Conservation (phyloP, 139 green algal species). For the Coccomyxa sp. region DNA sequence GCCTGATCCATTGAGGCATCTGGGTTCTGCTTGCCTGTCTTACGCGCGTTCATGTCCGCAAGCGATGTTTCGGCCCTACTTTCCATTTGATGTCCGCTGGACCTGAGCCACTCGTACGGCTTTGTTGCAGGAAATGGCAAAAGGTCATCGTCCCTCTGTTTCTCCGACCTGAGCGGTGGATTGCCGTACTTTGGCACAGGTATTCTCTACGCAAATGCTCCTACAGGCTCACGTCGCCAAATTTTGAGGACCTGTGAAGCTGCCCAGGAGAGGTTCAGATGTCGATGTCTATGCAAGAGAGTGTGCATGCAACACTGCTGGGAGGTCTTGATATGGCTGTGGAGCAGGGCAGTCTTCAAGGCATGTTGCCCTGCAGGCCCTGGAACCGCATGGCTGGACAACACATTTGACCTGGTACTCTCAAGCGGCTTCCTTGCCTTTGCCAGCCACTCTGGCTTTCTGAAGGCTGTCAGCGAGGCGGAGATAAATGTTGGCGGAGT, state of each 20-base stretch:
- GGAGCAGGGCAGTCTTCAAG: no score
- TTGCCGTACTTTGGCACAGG: not conserved
- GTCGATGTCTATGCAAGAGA: not conserved
- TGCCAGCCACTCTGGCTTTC: constrained; percentile 74
- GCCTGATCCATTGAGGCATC: no score
- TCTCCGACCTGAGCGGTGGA: not conserved
- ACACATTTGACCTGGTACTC: constrained; percentile 66
- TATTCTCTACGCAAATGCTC: not conserved
- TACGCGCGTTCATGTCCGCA: no score
- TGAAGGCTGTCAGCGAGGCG: constrained; percentile 67
- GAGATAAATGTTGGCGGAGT: constrained; percentile 63
- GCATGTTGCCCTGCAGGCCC: not conserved
- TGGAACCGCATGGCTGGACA: not conserved
- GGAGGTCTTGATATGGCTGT: no score
- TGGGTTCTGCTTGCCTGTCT: no score
- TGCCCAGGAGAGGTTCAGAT: not conserved
- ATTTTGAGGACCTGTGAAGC: not conserved
- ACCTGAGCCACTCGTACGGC: no score
- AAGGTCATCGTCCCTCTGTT: not conserved
- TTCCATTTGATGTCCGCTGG: no score
- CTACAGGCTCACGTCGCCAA: not conserved
- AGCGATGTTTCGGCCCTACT: no score
- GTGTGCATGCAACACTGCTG: not conserved
- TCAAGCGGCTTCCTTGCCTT: constrained; percentile 85
- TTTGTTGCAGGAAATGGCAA: not conserved